Evolutionary conservation across 495 filamentous ascomycete species (phyloP), one percentile per base, ranked within the genome.

Genomic region (Baudoinia panamericana): DNA sequence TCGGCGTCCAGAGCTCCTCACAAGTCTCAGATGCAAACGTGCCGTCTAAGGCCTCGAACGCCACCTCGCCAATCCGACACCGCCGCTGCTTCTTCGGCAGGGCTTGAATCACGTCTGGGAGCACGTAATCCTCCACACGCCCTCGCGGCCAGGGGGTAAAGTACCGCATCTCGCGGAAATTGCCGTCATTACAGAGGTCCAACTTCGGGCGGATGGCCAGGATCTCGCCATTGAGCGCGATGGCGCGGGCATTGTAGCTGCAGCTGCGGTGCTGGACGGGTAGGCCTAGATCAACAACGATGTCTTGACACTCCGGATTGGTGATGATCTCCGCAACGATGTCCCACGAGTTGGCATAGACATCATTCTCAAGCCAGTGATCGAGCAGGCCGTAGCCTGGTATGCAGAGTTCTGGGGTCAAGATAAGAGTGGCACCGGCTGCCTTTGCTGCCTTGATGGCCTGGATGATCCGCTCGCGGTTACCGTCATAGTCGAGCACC

Each of bases 171-270:
- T 86, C 80, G 2, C 74, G 56, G 39, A 56, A 83, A 43, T 80
- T 77, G 12, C 80, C 80, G 64, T 85, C 81, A 39, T 82, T 80
- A 33, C 86, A 85, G 12, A 93, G 73, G 54, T 66, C 84, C 56
- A 88, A 68, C 60, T 93, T 94, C 0, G 85, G 86, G 13, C 85
- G 67, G 42, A 94, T 83, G 29, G 83, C 62, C 4, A 61, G 32
- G 17, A 62, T 56, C 40, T 56, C 24, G 13, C 41, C 41, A 30
- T 61, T 50, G 43, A 76, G 67, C 52, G 63, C 67, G 38, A 90
- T 73, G 15, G 82, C 66, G 3, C 85, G 67, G 50, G 76, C 80
- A 50, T 93, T 93, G 59, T 78, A 90, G 36, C 73, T 63, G 26
- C 72, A 58, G 43, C 80, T 81, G 18, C 76, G 60, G 57, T 88